Conservation (phyloP, 306 rosid species). For the Cucumis sativus region Cucumber_9930_V3 NC_026657.2:15558501-15559000, state of each 20-base stretch:
- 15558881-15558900: conserved; percentile 32
- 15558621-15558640: too few relatives aligned
- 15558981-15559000: conserved; percentile 20
- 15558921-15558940: conserved; percentile 17
- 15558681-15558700: conserved; percentile 62
- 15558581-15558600: too few relatives aligned
- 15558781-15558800: not conserved
- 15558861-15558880: conserved; percentile 32
- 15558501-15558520: too few relatives aligned
- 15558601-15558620: too few relatives aligned
- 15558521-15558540: too few relatives aligned
- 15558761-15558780: not conserved
- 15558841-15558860: conserved; percentile 43
- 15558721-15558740: conserved; percentile 48
- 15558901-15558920: conserved; percentile 37
- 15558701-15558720: conserved; percentile 39
- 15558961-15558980: conserved; percentile 54
- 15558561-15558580: too few relatives aligned
- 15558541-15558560: too few relatives aligned
- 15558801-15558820: not conserved
- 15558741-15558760: not conserved
- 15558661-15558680: conserved; percentile 46
- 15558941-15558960: conserved; percentile 35
- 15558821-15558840: conserved; percentile 46
- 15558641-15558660: not conserved